Base-by-base conservation (phyloP, 441 rosid genomes). In the Manihot esculenta region DNA sequence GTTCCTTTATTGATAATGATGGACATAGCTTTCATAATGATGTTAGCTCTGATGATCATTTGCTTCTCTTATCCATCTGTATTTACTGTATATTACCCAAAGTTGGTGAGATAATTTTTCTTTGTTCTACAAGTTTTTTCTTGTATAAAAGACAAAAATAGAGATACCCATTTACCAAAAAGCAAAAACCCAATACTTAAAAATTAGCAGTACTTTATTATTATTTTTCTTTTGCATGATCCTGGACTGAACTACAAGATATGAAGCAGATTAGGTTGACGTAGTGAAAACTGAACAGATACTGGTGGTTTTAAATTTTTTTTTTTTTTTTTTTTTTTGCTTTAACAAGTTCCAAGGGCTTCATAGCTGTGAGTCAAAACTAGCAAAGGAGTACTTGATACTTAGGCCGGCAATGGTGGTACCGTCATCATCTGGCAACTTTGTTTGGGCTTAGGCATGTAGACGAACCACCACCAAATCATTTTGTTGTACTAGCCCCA, bases 301-400 rank as follows among this genome's bases (percentile, higher is more conserved):
- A n/a, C n/a, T n/a, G n/a, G n/a, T n/a, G n/a, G n/a, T n/a, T n/a
- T n/a, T n/a, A n/a, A n/a, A n/a, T n/a, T n/a, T n/a, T n/a, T n/a
- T n/a, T n/a, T n/a, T n/a, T n/a, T n/a, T n/a, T n/a, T n/a, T n/a
- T n/a, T n/a, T 56, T 26, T 20, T 1, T 1, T 61, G 50, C 57
- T 30, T 30, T 30, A 30, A 30, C 33, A 30, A 30, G 33, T 30
- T 30, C 33, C 33, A 30, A 30, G 5, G 3, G 41, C 7, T 5
- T 2, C 41, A 35, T 35, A n/a, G 47, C 69, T 69, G 65, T 58
- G 56, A 15, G 80, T 67, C 78, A 79, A 79, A 69, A 61, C 73
- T 51, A 80, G 73, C 47, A 47, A 60, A 63, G 14, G 58, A 71
- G 84, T 75, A 68, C 64, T 68, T 51, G 58, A 79, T 72, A 72